phyloP scores from a whole-genome alignment of 1,284 basidiomycete genomes.

The Kalmanozyma brasiliensis region DNA sequence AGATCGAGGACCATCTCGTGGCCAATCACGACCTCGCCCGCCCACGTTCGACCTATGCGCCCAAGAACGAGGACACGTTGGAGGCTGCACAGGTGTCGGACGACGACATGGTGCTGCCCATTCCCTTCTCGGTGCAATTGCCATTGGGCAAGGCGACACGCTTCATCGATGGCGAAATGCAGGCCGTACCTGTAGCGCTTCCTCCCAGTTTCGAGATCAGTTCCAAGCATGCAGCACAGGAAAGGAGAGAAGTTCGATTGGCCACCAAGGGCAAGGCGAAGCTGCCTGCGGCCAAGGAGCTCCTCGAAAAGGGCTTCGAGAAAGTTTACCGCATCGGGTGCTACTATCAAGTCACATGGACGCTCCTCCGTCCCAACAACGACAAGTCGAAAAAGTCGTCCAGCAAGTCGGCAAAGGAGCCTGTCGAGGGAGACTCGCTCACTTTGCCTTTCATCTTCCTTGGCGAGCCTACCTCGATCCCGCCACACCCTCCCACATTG shows the following conservation, averaged over 20 bases:
- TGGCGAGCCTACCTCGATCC: conserved; percentile 54
- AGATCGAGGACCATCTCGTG: conserved; percentile 47
- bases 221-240: conserved; percentile 48
- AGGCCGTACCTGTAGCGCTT: conserved; percentile 53
- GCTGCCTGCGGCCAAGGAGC: conserved; percentile 43
- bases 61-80: conserved; percentile 45
- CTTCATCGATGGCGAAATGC: conserved; percentile 58
- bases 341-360: conserved; percentile 59
- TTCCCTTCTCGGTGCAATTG: conserved; percentile 57
- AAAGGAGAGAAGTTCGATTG: conserved; percentile 48
- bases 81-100: conserved; percentile 39
- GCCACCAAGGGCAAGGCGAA: conserved; percentile 47
- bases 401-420: conserved; percentile 33
- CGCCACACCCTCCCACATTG: conserved; percentile 47
- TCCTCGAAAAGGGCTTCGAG: conserved; percentile 54
- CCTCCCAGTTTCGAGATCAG: conserved; percentile 63
- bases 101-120: conserved; percentile 49
- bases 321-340: conserved; percentile 61
- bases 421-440: conserved; percentile 45
- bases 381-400: conserved; percentile 31
- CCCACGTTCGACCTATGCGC: conserved; percentile 38
- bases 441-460: conserved; percentile 61
- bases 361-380: conserved; percentile 32
- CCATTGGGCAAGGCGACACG: conserved; percentile 55
- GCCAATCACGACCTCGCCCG: conserved; percentile 43